phyloP scores from a whole-genome alignment of 257 asterid genomes.

The Plectranthus barbatus region DNA sequence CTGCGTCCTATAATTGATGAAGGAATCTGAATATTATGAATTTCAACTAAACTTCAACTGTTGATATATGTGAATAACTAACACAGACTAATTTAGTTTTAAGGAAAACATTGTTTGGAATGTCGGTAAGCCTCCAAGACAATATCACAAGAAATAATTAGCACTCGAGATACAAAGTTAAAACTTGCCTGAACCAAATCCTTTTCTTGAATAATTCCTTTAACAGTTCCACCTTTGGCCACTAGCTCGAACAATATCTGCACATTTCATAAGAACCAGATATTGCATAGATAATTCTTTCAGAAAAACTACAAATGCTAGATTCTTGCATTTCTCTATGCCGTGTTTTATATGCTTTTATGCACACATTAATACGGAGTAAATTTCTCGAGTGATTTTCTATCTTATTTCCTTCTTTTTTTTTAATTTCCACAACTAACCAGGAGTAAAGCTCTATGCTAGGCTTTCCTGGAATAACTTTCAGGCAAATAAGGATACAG shows the following conservation, averaged over 20 bases:
- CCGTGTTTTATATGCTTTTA: no score
- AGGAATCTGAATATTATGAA: neutral
- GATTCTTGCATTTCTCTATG: no score
- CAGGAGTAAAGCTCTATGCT: no score
- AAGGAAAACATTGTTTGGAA: neutral
- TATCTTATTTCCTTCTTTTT: no score
- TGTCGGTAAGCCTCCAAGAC: neutral
- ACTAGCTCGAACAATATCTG: slow-evolving; percentile 85
- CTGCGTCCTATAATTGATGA: neutral
- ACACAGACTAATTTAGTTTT: neutral
- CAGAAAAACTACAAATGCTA: neutral
- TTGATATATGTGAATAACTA: neutral
- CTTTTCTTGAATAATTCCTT: slow-evolving; percentile 85
- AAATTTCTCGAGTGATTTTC: no score
- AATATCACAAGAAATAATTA: neutral
- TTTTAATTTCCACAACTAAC: no score
- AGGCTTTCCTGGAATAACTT: no score
- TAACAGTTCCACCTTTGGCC: slow-evolving; percentile 88
- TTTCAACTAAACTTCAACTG: neutral
- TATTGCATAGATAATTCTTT: neutral
- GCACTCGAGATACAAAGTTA: slow-evolving; percentile 1
- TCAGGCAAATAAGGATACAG: no score
- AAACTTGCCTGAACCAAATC: slow-evolving; percentile 87
- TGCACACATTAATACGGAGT: no score
- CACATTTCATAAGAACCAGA: slow-evolving; percentile 10